These are phyloP conservation scores for Conringia planisiliqua DNA, from an alignment of 345 rosid species.

Conservation along the genomic window DNA sequence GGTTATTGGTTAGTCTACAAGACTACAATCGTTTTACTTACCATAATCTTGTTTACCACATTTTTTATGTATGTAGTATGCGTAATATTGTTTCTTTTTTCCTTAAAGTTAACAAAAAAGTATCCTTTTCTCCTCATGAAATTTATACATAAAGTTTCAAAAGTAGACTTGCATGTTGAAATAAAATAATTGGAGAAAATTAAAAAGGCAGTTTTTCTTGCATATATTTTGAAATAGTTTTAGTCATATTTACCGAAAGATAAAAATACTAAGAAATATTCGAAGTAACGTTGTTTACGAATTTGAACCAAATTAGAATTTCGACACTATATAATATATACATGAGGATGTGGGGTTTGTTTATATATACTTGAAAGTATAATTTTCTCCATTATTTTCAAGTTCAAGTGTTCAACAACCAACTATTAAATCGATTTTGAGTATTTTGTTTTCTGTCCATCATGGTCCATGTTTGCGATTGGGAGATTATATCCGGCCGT, in stretches of 20 bases:
- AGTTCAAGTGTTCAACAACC: not conserved
- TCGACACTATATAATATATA: not conserved
- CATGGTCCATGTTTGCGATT: not conserved
- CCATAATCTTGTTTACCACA: not conserved
- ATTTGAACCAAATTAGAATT: not conserved
- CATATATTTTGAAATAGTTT: no score
- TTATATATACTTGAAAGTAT: not conserved
- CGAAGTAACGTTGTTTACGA: no score
- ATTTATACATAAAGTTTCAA: no score
- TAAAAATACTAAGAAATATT: not conserved
- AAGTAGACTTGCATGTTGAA: not conserved
- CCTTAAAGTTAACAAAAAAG: no score
- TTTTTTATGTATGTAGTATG: not conserved
- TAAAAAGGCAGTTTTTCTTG: no score
- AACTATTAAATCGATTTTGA: not conserved
- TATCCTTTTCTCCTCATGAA: no score
- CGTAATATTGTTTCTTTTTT: no score
- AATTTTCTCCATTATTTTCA: not conserved
- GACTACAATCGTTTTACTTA: not conserved
- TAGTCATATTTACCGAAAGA: not conserved
- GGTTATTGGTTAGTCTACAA: constrained; percentile 11
- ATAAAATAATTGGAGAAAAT: no score
- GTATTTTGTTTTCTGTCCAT: not conserved
- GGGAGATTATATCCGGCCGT: not conserved
- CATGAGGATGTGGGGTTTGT: not conserved